These are phyloP conservation scores for Ganoderma lingzhi DNA, from an alignment of 1,284 basidiomycete species.

Conservation along the genomic window DNA sequence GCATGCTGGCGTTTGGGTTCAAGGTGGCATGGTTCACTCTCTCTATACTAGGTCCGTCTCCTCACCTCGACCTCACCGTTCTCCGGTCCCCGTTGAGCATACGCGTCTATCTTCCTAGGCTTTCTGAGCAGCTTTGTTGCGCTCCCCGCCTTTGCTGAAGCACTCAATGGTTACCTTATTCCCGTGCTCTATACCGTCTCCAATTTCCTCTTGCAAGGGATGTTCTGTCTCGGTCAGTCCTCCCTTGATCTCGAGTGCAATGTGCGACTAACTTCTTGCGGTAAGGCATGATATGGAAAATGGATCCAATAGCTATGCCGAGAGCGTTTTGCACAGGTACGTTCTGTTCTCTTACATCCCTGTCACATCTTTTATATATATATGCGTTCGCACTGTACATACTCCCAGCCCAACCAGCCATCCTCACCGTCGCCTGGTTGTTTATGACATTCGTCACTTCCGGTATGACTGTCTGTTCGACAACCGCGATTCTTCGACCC, in stretches of 20 bases:
- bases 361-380: no score
- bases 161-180: conserved; percentile 51
- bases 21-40: conserved; percentile 43
- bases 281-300: conserved; percentile 67
- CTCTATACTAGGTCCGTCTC: conserved; percentile 40
- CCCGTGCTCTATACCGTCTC: conserved; percentile 54
- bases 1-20: conserved; percentile 42
- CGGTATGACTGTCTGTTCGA: conserved; percentile 58
- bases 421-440: conserved; percentile 56
- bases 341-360: conserved; percentile 23
- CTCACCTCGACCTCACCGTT: conserved; percentile 6
- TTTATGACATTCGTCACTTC: conserved; percentile 59
- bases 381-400: neutral
- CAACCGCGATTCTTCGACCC: conserved; percentile 55
- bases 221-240: conserved; percentile 52
- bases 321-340: conserved; percentile 62
- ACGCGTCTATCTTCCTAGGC: conserved; percentile 43
- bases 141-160: conserved; percentile 51
- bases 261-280: neutral
- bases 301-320: conserved; percentile 68
- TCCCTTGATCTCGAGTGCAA: neutral
- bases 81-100: conserved; percentile 4
- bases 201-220: conserved; percentile 55
- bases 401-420: conserved; percentile 54
- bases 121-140: conserved; percentile 56